Evolutionary conservation across 192 early-diverging fungal species (phyloP).

Genomic region (Funneliformis mosseae): DNA sequence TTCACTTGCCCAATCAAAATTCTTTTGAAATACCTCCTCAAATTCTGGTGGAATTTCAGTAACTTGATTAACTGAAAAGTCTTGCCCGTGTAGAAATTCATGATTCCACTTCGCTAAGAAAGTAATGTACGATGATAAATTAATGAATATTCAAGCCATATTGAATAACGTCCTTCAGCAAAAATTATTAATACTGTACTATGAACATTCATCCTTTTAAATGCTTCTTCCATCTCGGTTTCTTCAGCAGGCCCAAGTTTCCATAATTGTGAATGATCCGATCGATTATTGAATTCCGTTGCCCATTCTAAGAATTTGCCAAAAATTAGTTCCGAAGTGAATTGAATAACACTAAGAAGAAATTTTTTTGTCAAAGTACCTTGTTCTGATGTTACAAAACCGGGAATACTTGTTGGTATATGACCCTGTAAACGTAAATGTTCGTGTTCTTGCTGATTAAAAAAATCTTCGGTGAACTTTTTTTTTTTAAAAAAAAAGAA

Average conservation of each 20-base stretch:
- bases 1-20: slow-evolving; percentile 78
- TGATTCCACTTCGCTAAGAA: slow-evolving; percentile 47
- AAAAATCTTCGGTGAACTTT: slow-evolving; percentile 23
- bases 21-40: slow-evolving; percentile 60
- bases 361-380: neutral
- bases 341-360: neutral
- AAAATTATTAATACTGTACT: slow-evolving; percentile 12
- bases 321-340: neutral
- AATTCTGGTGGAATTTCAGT: slow-evolving; percentile 55
- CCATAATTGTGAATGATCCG: slow-evolving; percentile 29
- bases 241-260: slow-evolving; percentile 43
- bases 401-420: neutral
- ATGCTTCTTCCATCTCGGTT: slow-evolving; percentile 47
- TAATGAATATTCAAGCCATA: neutral
- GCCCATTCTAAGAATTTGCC: slow-evolving; percentile 32
- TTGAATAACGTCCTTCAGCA: neutral
- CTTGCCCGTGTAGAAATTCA: slow-evolving; percentile 54
- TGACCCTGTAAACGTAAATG: neutral
- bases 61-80: slow-evolving; percentile 34
- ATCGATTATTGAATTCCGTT: slow-evolving; percentile 35
- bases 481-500: neutral
- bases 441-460: slow-evolving; percentile 7
- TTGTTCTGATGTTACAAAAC: neutral
- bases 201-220: slow-evolving; percentile 35
- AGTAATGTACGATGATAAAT: neutral